A percentile compares a stretch with the other conserved stretches of the same genome.
phyloP scores from a whole-genome alignment of 805 yeast species.

The Ogataea ramenticola region DNA sequence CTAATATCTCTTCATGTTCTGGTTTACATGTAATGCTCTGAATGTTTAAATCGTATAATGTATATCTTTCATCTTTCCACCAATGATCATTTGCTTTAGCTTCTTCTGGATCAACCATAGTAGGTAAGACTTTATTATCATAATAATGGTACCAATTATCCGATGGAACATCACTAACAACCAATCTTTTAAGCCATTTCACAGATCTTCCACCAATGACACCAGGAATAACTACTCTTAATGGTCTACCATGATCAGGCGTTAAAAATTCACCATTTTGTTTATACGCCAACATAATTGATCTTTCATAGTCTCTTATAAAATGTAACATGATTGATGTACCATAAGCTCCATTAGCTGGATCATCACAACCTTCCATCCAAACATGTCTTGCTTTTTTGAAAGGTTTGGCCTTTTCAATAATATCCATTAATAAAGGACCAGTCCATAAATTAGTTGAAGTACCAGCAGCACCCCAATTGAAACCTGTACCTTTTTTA shows the following conservation, averaged over 20 bases:
- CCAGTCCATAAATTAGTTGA: conserved; percentile 31
- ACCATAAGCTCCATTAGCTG: conserved; percentile 27
- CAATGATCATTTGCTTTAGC: conserved; percentile 23
- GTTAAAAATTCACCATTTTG: conserved; percentile 28
- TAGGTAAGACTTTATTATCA: conserved; percentile 30
- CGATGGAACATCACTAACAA: conserved; percentile 25
- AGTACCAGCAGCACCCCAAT: conserved; percentile 30
- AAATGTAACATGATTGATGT: conserved; percentile 25
- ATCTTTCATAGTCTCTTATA: conserved; percentile 27
- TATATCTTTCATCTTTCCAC: conserved; percentile 33
- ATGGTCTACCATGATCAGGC: conserved; percentile 30
- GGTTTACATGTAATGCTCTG: conserved; percentile 29
- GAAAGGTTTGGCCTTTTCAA: conserved; percentile 19
- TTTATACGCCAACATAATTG: conserved; percentile 26
- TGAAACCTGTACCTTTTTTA: conserved; percentile 27
- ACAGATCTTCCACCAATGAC: conserved; percentile 33
- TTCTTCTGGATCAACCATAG: conserved; percentile 28
- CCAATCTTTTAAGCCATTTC: conserved; percentile 26
- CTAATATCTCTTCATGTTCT: conserved; percentile 18
- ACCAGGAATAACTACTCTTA: conserved; percentile 30
- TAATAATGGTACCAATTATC: conserved; percentile 30
- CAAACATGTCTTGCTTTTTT: conserved; percentile 23
- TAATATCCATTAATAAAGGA: conserved; percentile 21
- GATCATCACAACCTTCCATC: conserved; percentile 29
- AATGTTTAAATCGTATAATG: conserved; percentile 26